Evolutionary conservation across 2,329 filamentous ascomycete species (phyloP).

Genomic region (Cyphellophora attinorum): DNA sequence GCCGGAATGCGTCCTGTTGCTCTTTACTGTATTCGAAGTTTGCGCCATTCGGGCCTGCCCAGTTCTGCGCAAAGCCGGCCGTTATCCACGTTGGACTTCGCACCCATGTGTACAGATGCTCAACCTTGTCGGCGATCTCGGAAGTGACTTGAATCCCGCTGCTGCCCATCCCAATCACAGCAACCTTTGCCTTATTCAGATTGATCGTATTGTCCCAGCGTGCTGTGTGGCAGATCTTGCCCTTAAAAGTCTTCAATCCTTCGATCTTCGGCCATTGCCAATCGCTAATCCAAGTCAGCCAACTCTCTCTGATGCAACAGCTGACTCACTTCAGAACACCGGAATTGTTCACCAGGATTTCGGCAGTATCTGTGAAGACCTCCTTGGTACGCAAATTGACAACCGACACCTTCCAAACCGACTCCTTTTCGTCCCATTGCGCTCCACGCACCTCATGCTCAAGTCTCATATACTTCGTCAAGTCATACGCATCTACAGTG

Average conservation of each 20-base stretch:
- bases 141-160: constrained; percentile 56
- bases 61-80: constrained; percentile 10
- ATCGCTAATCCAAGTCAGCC: constrained; percentile 11
- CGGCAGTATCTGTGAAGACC: constrained; percentile 16
- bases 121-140: constrained; percentile 44
- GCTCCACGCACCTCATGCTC: constrained; percentile 20
- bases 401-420: constrained; percentile 22
- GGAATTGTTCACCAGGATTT: constrained; percentile 21
- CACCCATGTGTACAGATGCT: constrained; percentile 11
- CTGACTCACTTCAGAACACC: constrained; percentile 36
- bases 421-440: constrained; percentile 20
- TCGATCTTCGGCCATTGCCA: constrained; percentile 45
- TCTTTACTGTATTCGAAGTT: constrained; percentile 13
- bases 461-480: constrained; percentile 20
- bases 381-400: constrained; percentile 13
- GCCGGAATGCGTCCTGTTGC: not conserved
- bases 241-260: constrained; percentile 50
- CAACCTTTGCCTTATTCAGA: constrained; percentile 49
- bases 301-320: not conserved
- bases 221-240: constrained; percentile 50
- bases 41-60: constrained; percentile 7
- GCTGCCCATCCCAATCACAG: constrained; percentile 55
- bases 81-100: constrained; percentile 14
- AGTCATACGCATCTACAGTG: constrained; percentile 16
- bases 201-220: constrained; percentile 48